Evolutionary conservation across 192 early-diverging fungal species (phyloP).

Genomic region (Jimgerdemannia lactiflua): DNA sequence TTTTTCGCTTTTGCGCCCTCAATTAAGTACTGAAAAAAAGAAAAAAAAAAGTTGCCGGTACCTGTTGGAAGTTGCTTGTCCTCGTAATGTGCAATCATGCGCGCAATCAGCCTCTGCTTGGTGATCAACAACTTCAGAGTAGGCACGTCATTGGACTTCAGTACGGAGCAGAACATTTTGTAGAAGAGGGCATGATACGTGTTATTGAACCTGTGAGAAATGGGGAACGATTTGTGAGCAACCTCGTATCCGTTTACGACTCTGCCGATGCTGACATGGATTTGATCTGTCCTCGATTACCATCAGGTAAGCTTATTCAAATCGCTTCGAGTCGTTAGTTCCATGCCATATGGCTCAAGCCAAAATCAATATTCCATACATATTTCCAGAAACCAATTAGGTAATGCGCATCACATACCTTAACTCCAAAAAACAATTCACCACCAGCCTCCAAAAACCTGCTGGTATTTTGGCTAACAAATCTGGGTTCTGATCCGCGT

Average conservation of each 20-base stretch:
- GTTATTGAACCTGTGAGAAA: conserved; percentile 16
- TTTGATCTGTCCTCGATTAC: too few species aligned
- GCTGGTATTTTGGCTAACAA: conserved; percentile 17
- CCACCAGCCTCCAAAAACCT: conserved; percentile 28
- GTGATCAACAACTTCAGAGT: conserved; percentile 12
- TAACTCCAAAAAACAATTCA: conserved; percentile 33
- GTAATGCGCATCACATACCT: conserved; percentile 3
- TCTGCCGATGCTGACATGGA: too few species aligned
- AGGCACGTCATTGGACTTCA: conserved; percentile 14
- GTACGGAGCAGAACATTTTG: conserved; percentile 14
- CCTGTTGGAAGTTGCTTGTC: conserved; percentile 21
- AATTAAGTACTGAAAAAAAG: neutral
- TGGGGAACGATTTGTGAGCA: too few species aligned
- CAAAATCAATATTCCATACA: neutral
- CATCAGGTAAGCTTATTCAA: too few species aligned
- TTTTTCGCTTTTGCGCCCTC: neutral
- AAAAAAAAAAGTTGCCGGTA: neutral
- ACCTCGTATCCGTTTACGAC: too few species aligned
- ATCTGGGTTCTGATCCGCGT: conserved; percentile 7
- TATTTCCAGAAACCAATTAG: neutral
- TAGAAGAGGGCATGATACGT: conserved; percentile 32
- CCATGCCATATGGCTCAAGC: too few species aligned
- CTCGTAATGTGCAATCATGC: conserved; percentile 23
- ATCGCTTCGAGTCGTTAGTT: too few species aligned
- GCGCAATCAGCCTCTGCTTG: conserved; percentile 17